Evolutionary conservation across 1,139 yeast species (phyloP).

Genomic region (Geotrichum cucujoidarum): DNA sequence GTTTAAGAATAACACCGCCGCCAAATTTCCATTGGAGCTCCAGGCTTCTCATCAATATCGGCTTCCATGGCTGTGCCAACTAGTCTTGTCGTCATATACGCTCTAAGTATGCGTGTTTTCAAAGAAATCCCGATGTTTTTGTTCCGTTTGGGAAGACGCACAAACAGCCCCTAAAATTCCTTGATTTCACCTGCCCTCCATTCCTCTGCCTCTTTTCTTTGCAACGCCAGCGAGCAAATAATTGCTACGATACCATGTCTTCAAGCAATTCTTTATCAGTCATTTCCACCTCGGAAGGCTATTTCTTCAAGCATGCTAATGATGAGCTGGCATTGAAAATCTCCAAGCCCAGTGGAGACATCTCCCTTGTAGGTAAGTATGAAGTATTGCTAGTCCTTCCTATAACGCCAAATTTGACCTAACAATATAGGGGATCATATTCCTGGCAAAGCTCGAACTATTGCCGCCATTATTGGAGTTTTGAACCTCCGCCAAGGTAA

Average conservation of each 20-base stretch:
- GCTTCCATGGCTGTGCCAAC: too few species aligned
- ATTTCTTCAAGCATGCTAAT: conserved; percentile 10
- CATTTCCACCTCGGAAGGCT: conserved; percentile 17
- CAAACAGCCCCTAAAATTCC: too few species aligned
- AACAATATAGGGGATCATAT: conserved; percentile 8
- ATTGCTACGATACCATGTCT: conserved; percentile 7
- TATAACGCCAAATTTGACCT: background rate
- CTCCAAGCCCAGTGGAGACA: conserved; percentile 11
- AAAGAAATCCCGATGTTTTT: too few species aligned
- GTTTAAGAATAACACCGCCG: too few species aligned
- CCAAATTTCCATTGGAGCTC: too few species aligned
- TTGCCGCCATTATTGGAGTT: conserved; percentile 74
- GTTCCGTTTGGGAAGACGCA: too few species aligned
- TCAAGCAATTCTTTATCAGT: conserved; percentile 12
- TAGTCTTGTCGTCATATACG: too few species aligned
- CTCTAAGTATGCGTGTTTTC: too few species aligned
- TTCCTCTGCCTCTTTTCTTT: background rate
- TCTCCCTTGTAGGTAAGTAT: conserved; percentile 17
- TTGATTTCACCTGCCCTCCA: too few species aligned
- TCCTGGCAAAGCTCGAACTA: conserved; percentile 26
- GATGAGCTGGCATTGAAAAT: conserved; percentile 9
- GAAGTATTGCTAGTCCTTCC: background rate
- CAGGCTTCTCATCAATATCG: too few species aligned
- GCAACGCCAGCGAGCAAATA: background rate
- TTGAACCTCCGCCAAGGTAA: conserved; percentile 49